Evolutionary conservation across 768 basidiomycete species (phyloP), one percentile per base, ranked within the genome.

Genomic region (Lactifluus echinatus): DNA sequence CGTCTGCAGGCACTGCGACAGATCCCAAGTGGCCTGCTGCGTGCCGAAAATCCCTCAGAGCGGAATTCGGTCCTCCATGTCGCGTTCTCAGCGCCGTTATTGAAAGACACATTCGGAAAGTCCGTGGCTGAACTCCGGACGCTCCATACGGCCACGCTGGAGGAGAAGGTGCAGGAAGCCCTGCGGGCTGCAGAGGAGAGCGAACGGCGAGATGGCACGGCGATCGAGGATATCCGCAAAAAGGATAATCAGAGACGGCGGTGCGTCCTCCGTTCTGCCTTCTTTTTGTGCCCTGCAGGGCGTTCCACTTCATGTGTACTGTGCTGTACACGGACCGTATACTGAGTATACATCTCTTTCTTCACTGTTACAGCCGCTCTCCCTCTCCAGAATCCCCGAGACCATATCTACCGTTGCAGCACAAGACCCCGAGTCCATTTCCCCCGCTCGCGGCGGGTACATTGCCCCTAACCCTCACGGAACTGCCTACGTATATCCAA

Each of bases 351-450:
- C 17, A 24, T 23, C 36, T 31, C 24, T 45, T n/a, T n/a, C n/a
- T n/a, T n/a, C n/a, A 19, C 31, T 23, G 12, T 42, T 29, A 21
- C 59, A 72, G 83, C 60, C 76, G 77, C 10, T 73, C 75, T 1
- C 76, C 74, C 23, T 78, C 82, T 10, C 81, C 82, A 7, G 79
- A 77, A 23, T 84, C 84, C 0, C 83, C 84, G 5, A 77, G 80
- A 56, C 80, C 83, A 0, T 83, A 79, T 61, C 68, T 77, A 28
- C 71, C 74, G 1, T 70, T 73, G 8, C 75, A 77, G 21, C 72
- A 70, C n/a, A 72, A 68, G 42, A 42, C 62, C 59, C 64, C 68
- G 37, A 71, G 73, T 2, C 66, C 78, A 17, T 81, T 83, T 49
- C 78, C 78, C 31, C 58, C 66, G 17, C 53, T 65, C 2, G 75